A percentile compares a stretch with the other conserved stretches of the same genome.
Conservation (phyloP, 495 filamentous ascomycete species). For the Trichodelitschia bisporula region DNA sequence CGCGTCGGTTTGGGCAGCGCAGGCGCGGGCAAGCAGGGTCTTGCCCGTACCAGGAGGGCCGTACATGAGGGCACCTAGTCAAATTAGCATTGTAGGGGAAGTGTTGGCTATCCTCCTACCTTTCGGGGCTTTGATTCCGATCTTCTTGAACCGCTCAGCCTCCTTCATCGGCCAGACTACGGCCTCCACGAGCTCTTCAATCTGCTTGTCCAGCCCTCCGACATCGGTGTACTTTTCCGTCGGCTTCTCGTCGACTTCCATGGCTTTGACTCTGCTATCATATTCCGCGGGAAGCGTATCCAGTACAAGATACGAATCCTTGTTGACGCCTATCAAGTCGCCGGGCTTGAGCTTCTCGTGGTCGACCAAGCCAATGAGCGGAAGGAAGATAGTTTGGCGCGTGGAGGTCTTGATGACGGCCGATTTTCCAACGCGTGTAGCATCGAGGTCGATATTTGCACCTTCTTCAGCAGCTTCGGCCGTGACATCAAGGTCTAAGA, state of each 20-base stretch:
- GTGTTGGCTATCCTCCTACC: conserved; percentile 30
- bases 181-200: conserved; percentile 97
- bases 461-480: conserved; percentile 92
- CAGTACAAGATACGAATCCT: conserved; percentile 96
- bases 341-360: conserved; percentile 78
- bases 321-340: conserved; percentile 95
- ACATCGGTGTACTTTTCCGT: conserved; percentile 98
- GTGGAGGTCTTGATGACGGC: conserved; percentile 99
- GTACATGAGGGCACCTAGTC: conserved; percentile 84
- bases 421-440: conserved; percentile 88
- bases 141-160: conserved; percentile 95
- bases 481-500: conserved; percentile 87
- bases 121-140: conserved; percentile 99
- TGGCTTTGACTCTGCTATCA: conserved; percentile 95
- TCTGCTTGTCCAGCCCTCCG: conserved; percentile 94
- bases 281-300: conserved; percentile 98
- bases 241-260: conserved; percentile 99
- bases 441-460: conserved; percentile 94
- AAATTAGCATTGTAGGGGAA: too few species aligned
- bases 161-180: conserved; percentile 99
- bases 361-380: conserved; percentile 91
- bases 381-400: conserved; percentile 94
- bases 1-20: conserved; percentile 91
- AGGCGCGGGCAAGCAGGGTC: conserved; percentile 89
- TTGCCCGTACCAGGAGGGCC: conserved; percentile 91